Evolutionary conservation across 1,284 basidiomycete species (phyloP).

Genomic region (Afroboletus lepidellus): DNA sequence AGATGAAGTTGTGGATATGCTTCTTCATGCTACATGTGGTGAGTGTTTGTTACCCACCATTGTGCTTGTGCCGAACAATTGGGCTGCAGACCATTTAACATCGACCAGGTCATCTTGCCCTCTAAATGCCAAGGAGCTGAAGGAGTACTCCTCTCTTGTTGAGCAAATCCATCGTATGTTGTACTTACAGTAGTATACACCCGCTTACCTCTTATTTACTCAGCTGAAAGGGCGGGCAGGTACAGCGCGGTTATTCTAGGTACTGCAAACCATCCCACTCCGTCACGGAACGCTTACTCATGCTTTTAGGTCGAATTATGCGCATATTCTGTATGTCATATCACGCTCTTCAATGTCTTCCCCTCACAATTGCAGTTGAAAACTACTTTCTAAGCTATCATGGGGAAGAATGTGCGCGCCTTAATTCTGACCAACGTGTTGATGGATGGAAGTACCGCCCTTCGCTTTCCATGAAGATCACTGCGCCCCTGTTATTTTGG

Average conservation of each 20-base stretch:
- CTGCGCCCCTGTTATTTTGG: conserved; percentile 43
- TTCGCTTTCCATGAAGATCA: conserved; percentile 33
- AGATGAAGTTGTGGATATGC: conserved; percentile 46
- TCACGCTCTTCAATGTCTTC: neutral
- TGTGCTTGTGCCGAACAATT: neutral
- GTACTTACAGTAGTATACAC: neutral
- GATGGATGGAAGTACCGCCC: conserved; percentile 32
- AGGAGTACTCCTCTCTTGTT: conserved; percentile 20
- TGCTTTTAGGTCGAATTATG: conserved; percentile 45
- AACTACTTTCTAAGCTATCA: conserved; percentile 50
- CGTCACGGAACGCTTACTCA: conserved; percentile 6
- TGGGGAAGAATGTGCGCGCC: conserved; percentile 52
- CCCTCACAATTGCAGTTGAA: conserved; percentile 21
- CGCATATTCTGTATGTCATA: conserved; percentile 41
- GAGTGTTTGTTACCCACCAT: conserved; percentile 9
- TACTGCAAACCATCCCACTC: conserved; percentile 23
- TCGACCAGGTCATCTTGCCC: conserved; percentile 29
- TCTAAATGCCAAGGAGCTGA: conserved; percentile 21
- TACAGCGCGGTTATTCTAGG: conserved; percentile 39
- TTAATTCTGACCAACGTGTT: conserved; percentile 45
- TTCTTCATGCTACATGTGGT: conserved; percentile 51
- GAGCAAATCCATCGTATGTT: conserved; percentile 25
- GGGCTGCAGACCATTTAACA: conserved; percentile 29
- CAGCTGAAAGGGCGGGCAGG: conserved; percentile 10
- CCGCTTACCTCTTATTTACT: conserved; percentile 1